phyloP scores from a whole-genome alignment of 257 asterid genomes.

The Scutellaria minor region DNA sequence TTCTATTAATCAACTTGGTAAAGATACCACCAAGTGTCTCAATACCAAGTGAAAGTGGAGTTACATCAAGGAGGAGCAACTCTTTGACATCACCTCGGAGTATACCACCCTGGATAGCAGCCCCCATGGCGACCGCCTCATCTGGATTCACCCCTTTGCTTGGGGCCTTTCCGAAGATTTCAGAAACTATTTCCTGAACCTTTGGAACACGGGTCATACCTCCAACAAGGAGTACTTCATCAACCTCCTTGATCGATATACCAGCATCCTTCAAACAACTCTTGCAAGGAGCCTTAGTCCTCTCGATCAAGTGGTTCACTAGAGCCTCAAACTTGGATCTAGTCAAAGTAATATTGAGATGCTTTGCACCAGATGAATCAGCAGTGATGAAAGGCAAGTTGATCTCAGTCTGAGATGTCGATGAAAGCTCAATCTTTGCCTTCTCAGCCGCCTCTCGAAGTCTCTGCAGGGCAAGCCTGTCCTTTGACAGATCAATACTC shows the following conservation, averaged over 20 bases:
- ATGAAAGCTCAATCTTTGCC: constrained; percentile 78
- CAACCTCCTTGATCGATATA: constrained; percentile 60
- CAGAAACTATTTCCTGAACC: constrained; percentile 75
- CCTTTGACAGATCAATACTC: constrained; percentile 65
- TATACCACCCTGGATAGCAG: constrained; percentile 80
- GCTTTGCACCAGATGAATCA: constrained; percentile 73
- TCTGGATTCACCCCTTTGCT: constrained; percentile 88
- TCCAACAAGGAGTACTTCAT: constrained; percentile 81
- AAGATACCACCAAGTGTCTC: constrained; percentile 79
- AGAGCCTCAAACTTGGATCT: constrained; percentile 76
- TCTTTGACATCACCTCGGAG: constrained; percentile 78
- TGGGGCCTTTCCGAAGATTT: constrained; percentile 71
- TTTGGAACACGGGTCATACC: constrained; percentile 84
- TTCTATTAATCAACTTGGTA: constrained; percentile 71
- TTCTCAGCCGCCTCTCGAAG: constrained; percentile 87
- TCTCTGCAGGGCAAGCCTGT: constrained; percentile 75
- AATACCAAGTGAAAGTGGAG: constrained; percentile 78
- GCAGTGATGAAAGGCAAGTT: constrained; percentile 77
- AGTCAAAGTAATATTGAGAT: constrained; percentile 64
- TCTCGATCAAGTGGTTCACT: constrained; percentile 66
- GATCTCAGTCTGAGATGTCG: constrained; percentile 73
- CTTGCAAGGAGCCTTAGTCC: constrained; percentile 72
- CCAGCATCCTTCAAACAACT: constrained; percentile 82
- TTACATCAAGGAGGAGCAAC: constrained; percentile 74
- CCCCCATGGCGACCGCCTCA: constrained; percentile 87